Percentiles rank a stretch among this genome's conserved stretches.
Conservation (phyloP, 75 land plant species). For the Sequoiadendron giganteum region DNA sequence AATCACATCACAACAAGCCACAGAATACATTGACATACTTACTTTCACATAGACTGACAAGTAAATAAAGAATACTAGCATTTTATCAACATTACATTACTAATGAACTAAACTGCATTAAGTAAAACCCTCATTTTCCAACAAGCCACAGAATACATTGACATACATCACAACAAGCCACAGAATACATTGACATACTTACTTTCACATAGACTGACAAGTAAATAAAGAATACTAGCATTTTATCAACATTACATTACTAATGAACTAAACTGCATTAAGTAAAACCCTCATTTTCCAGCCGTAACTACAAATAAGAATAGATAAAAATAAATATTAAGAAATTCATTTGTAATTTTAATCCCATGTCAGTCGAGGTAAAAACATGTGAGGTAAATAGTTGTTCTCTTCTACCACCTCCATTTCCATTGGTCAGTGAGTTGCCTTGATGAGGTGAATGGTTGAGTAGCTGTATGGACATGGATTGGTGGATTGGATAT, state of each 20-base stretch:
- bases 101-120: background rate
- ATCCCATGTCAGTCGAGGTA: no score
- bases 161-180: background rate
- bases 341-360: no score
- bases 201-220: background rate
- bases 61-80: background rate
- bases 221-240: background rate
- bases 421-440: background rate
- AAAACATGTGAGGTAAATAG: background rate
- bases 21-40: background rate
- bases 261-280: background rate
- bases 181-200: background rate
- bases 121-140: background rate
- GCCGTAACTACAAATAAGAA: background rate
- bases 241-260: background rate
- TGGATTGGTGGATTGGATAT: background rate
- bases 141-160: background rate
- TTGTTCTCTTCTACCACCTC: background rate
- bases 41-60: background rate
- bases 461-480: background rate
- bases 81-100: background rate
- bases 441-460: background rate
- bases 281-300: background rate
- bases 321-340: background rate
- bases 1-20: constrained; percentile 4